Percentiles rank a stretch among this genome's conserved stretches.
These are phyloP conservation scores for Nigrospora osmanthi DNA, from an alignment of 2,329 filamentous ascomycete species.

Conservation along the genomic window DNA sequence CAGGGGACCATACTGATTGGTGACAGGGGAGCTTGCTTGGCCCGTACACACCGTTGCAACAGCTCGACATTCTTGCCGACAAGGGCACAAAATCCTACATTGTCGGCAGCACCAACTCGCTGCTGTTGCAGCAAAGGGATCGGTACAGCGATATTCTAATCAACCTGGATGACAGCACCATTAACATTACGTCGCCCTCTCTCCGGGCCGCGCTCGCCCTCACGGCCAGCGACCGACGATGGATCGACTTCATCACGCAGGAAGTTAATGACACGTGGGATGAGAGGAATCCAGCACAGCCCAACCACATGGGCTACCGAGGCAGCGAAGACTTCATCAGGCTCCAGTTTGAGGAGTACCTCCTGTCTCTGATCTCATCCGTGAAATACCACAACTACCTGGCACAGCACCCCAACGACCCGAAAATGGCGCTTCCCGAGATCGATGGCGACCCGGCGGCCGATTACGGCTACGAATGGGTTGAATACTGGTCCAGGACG, in stretches of 20 bases:
- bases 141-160: conserved; percentile 94
- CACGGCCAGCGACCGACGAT: conserved; percentile 80
- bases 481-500: conserved; percentile 80
- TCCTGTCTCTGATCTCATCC: conserved; percentile 78
- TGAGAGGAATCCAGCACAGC: conserved; percentile 75
- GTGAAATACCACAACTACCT: conserved; percentile 81
- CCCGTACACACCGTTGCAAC: conserved; percentile 92
- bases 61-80: conserved; percentile 89
- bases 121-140: conserved; percentile 89
- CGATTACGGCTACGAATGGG: conserved; percentile 79
- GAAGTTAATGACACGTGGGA: conserved; percentile 97
- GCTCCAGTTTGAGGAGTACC: conserved; percentile 93
- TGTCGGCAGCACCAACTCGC: conserved; percentile 91
- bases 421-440: conserved; percentile 54
- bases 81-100: conserved; percentile 95
- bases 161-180: conserved; percentile 78
- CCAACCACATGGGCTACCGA: conserved; percentile 91
- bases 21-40: conserved; percentile 81
- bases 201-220: conserved; percentile 69
- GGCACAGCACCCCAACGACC: conserved; percentile 41
- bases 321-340: conserved; percentile 97
- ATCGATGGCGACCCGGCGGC: conserved; percentile 75
- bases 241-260: conserved; percentile 94
- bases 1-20: background rate
- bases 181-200: conserved; percentile 76